Evolutionary conservation across 495 filamentous ascomycete genomes (phyloP).

Genomic region (Aspergillus diversus): DNA sequence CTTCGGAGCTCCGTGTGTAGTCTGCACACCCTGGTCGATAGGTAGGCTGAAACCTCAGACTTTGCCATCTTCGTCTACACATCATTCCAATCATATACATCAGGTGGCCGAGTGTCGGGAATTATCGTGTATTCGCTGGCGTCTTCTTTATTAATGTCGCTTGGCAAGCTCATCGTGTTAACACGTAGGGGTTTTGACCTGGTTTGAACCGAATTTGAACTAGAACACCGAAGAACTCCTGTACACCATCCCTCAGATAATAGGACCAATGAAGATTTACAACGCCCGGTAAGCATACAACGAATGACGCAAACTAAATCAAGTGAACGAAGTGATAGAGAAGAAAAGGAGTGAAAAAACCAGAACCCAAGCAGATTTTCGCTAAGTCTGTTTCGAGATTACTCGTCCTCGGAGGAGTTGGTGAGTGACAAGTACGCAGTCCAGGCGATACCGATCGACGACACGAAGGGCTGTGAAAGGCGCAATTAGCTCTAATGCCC

Average conservation of each 20-base stretch:
- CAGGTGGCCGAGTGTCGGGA: background rate
- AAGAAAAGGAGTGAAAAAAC: constrained; percentile 8
- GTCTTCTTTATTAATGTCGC: background rate
- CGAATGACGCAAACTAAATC: constrained; percentile 4
- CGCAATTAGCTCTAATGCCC: constrained; percentile 9
- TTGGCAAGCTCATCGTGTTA: constrained; percentile 1
- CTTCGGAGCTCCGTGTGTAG: background rate
- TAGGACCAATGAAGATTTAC: constrained; percentile 17
- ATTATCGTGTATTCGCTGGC: constrained; percentile 2
- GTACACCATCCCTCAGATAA: constrained; percentile 19
- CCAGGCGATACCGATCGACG: constrained; percentile 96
- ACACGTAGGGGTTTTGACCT: background rate
- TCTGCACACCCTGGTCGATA: background rate
- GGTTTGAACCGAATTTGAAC: constrained; percentile 6
- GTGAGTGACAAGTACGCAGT: constrained; percentile 97
- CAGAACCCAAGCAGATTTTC: constrained; percentile 5
- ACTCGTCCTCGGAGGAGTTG: constrained; percentile 78
- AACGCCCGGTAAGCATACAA: constrained; percentile 25
- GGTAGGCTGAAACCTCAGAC: background rate
- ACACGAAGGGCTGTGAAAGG: constrained; percentile 82
- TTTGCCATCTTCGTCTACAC: background rate
- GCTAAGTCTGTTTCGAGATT: constrained; percentile 4
- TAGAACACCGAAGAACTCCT: constrained; percentile 15
- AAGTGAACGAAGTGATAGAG: constrained; percentile 7
- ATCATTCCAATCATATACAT: constrained; percentile 7